These are phyloP conservation scores for Cyclotella baltica DNA, from an alignment of 108 stramenopile species.

Conservation along the genomic window DNA sequence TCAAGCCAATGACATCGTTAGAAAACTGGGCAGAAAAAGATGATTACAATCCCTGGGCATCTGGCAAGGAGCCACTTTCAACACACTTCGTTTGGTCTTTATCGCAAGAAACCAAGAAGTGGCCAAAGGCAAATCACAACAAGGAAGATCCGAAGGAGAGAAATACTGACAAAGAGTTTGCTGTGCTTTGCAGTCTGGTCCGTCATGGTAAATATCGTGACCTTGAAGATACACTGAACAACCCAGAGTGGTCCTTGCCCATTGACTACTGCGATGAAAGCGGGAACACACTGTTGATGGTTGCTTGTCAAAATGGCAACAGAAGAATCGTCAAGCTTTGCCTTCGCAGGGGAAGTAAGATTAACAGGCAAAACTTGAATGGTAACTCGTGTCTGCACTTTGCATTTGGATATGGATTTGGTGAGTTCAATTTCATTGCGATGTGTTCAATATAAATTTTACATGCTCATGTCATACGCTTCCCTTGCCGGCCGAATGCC, in stretches of 20 bases:
- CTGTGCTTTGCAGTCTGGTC: slow-evolving; percentile 51
- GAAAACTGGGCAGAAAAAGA: slow-evolving; percentile 76
- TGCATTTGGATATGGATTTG: slow-evolving; percentile 71
- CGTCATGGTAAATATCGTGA: slow-evolving; percentile 66
- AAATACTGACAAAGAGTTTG: slow-evolving; percentile 61
- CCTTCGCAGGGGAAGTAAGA: slow-evolving; percentile 68
- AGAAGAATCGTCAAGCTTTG: slow-evolving; percentile 74
- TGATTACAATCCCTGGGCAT: slow-evolving; percentile 80
- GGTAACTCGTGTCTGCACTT: slow-evolving; percentile 78
- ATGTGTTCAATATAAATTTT: not conserved
- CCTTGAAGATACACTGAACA: slow-evolving; percentile 62
- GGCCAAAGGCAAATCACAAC: slow-evolving; percentile 8
- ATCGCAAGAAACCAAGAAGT: slow-evolving; percentile 30
- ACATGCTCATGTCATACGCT: not conserved
- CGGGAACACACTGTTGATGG: slow-evolving; percentile 68
- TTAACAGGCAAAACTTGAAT: slow-evolving; percentile 68
- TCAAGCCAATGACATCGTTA: slow-evolving; percentile 61
- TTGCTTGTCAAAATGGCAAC: slow-evolving; percentile 77
- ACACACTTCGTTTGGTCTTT: slow-evolving; percentile 64
- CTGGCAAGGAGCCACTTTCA: slow-evolving; percentile 59
- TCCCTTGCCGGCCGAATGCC: not conserved
- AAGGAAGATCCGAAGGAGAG: slow-evolving; percentile 28
- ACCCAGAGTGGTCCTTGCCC: slow-evolving; percentile 65
- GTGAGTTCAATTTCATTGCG: slow-evolving; percentile 1
- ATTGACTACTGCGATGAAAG: slow-evolving; percentile 74